These are phyloP conservation scores for Gaultheria prostrata DNA, from an alignment of 148 eudicot species.

Conservation along the genomic window DNA sequence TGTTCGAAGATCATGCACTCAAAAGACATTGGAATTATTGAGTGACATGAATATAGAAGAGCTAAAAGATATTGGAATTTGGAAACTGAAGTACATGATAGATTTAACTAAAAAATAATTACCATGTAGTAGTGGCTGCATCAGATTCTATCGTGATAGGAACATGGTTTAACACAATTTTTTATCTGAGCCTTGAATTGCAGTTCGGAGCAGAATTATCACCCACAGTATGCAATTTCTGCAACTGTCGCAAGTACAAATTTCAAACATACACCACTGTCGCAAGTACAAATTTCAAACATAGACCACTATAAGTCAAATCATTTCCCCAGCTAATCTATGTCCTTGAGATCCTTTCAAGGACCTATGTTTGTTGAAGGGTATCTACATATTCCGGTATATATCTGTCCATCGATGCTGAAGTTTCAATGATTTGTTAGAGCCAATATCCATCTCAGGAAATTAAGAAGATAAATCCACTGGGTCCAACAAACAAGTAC, in stretches of 20 bases:
- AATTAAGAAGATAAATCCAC: neutral
- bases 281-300: neutral
- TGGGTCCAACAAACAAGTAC: neutral
- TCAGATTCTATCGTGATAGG: neutral
- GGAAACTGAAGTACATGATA: neutral
- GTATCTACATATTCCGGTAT: neutral
- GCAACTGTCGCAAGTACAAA: neutral
- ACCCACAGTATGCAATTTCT: neutral
- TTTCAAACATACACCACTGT: neutral
- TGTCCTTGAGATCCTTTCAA: neutral
- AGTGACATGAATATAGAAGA: neutral
- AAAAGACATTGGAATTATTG: neutral
- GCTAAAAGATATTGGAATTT: neutral
- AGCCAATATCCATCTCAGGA: neutral
- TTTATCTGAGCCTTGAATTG: neutral
- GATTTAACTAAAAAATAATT: neutral
- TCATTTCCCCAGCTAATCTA: neutral
- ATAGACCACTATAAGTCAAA: neutral
- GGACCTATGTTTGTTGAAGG: neutral
- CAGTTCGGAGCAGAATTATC: neutral
- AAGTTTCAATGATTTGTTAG: neutral
- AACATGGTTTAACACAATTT: neutral
- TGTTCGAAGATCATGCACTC: neutral
- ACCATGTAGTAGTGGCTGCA: neutral
- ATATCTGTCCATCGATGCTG: neutral